Conservation (phyloP, 1,139 yeast species). For the Saccharomyces hybrid region DNA sequence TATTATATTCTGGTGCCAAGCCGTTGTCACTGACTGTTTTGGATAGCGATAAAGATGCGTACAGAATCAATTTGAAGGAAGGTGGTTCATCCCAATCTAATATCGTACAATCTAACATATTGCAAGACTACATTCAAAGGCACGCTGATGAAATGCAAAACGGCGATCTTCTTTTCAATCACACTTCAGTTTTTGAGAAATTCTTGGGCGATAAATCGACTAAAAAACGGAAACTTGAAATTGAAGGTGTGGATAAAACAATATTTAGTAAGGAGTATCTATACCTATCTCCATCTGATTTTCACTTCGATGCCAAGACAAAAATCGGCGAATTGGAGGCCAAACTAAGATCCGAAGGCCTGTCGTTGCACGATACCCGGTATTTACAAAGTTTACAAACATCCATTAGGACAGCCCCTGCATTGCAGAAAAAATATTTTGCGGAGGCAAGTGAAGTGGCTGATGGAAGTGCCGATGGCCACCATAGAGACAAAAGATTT, state of each 20-base stretch:
- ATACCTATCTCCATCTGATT: conserved; percentile 18
- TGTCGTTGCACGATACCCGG: conserved; percentile 16
- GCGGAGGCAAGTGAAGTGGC: conserved; percentile 35
- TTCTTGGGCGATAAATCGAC: conserved; percentile 12
- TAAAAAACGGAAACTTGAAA: conserved; percentile 8
- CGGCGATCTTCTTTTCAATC: conserved; percentile 18
- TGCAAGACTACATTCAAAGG: conserved; percentile 5
- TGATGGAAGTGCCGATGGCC: conserved; percentile 39
- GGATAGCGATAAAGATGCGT: conserved; percentile 12
- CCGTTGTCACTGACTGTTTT: conserved; percentile 23
- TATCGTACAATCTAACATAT: conserved; percentile 17
- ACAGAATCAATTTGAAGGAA: conserved; percentile 13
- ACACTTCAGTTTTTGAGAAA: conserved; percentile 11
- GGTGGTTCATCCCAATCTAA: conserved; percentile 8
- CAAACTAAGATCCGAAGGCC: conserved; percentile 5
- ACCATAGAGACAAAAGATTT: conserved; percentile 69
- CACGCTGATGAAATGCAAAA: conserved; percentile 3
- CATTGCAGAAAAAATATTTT: conserved; percentile 39
- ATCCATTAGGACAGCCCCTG: conserved; percentile 23
- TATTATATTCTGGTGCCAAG: conserved; percentile 12
- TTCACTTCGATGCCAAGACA: conserved; percentile 21
- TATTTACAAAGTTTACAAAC: conserved; percentile 23
- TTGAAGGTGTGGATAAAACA: conserved; percentile 8
- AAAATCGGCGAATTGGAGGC: conserved; percentile 21
- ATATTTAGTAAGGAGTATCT: conserved; percentile 13